These are phyloP conservation scores for Neurospora pannonica DNA, from an alignment of 495 filamentous ascomycete genomes.

Conservation along the genomic window DNA sequence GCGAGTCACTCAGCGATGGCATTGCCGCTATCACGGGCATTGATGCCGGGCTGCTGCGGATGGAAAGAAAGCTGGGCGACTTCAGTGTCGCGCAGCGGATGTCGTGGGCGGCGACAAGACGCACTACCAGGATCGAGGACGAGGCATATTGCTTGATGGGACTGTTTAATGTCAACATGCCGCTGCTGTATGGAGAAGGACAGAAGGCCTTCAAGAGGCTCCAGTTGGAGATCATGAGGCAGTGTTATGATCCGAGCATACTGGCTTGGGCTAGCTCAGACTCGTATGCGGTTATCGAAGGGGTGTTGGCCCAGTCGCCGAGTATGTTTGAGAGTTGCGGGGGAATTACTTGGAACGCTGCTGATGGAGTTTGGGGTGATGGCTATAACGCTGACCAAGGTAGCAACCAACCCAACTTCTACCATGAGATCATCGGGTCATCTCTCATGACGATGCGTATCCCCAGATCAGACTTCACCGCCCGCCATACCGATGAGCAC, in stretches of 20 bases:
- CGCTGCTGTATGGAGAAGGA: conserved; percentile 17
- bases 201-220: conserved; percentile 11
- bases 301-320: conserved; percentile 5
- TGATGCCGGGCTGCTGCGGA: conserved; percentile 1
- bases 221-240: conserved; percentile 12
- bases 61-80: background rate
- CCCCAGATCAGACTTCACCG: background rate
- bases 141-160: conserved; percentile 17
- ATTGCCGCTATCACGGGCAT: conserved; percentile 22
- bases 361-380: background rate
- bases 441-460: conserved; percentile 2
- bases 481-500: background rate
- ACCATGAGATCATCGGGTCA: conserved; percentile 5
- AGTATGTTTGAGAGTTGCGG: conserved; percentile 6
- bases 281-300: conserved; percentile 1
- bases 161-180: conserved; percentile 15
- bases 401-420: background rate
- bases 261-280: conserved; percentile 9
- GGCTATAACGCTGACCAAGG: background rate
- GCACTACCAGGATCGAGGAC: conserved; percentile 17
- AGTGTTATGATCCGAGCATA: conserved; percentile 7
- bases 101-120: conserved; percentile 12
- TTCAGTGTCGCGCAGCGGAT: conserved; percentile 10
- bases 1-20: background rate
- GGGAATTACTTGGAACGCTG: background rate